Percentiles rank a stretch among this genome's conserved stretches.
These are phyloP conservation scores for Leccinum rimulosum DNA, from an alignment of 768 basidiomycete genomes.

Conservation along the genomic window DNA sequence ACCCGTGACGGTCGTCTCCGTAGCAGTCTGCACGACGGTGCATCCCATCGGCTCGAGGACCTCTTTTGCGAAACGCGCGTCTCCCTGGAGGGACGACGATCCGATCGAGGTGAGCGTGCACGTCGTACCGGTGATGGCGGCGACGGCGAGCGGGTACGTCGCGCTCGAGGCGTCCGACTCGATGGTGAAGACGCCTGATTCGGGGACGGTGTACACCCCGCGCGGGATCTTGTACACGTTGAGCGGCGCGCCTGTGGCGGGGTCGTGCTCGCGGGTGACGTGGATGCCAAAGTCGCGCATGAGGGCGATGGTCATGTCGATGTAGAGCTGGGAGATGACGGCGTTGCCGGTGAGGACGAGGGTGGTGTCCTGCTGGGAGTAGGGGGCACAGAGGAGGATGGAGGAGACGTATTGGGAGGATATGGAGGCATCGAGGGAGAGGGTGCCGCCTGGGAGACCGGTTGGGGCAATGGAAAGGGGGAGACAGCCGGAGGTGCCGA, in stretches of 20 bases:
- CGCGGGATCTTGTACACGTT: constrained; percentile 89
- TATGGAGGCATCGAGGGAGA: constrained; percentile 89
- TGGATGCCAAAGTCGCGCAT: constrained; percentile 89
- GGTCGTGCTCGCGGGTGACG: constrained; percentile 65
- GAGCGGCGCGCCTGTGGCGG: constrained; percentile 54
- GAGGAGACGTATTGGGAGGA: constrained; percentile 99
- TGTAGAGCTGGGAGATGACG: constrained; percentile 98
- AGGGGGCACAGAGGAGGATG: constrained; percentile 94
- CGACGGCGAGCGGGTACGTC: constrained; percentile 95
- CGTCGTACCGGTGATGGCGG: constrained; percentile 94
- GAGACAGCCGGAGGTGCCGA: constrained; percentile 81
- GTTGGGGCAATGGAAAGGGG: constrained; percentile 82
- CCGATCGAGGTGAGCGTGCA: constrained; percentile 96
- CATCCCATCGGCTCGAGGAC: constrained; percentile 97
- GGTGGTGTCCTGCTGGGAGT: constrained; percentile 77
- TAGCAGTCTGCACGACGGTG: constrained; percentile 79
- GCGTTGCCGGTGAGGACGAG: constrained; percentile 91
- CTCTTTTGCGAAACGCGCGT: constrained; percentile 91
- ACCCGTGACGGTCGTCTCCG: constrained; percentile 88
- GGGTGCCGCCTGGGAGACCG: constrained; percentile 77
- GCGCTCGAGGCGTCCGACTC: constrained; percentile 95
- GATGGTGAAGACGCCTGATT: constrained; percentile 67
- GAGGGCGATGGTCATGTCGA: constrained; percentile 99
- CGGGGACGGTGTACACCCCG: constrained; percentile 73
- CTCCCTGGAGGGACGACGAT: constrained; percentile 89